Conservation (phyloP, 176 grass and related monocot species). For the Carex parvula region DNA sequence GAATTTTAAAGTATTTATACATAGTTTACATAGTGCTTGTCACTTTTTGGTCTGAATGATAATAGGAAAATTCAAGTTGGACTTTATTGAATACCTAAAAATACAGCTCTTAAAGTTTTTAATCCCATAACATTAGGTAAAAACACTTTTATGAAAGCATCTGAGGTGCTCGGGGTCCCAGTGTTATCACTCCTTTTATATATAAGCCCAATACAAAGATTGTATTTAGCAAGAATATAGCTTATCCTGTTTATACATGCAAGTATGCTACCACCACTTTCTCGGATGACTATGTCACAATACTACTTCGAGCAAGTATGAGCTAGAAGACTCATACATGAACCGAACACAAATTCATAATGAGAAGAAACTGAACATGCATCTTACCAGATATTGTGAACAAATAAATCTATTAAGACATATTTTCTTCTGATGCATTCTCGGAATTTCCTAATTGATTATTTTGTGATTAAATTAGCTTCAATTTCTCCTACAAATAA, state of each 20-base stretch:
- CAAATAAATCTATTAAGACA: neutral
- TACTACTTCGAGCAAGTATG: neutral
- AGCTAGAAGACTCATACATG: neutral
- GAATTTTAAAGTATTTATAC: no score
- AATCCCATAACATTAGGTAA: no score
- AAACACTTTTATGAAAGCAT: no score
- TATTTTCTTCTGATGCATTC: neutral
- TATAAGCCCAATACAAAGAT: neutral
- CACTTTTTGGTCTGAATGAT: no score
- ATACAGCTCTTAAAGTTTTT: no score
- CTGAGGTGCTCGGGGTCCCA: no score
- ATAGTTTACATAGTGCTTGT: no score
- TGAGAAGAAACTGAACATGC: neutral
- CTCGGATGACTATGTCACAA: neutral
- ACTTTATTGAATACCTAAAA: no score
- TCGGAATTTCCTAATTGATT: neutral
- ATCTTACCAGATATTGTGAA: neutral
- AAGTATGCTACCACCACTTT: neutral
- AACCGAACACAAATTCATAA: neutral
- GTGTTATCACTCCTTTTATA: no score
- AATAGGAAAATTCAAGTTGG: no score
- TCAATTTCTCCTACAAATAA: neutral
- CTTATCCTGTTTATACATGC: neutral
- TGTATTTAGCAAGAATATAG: neutral
- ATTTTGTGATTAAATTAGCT: neutral